Conservation (phyloP, 2,329 filamentous ascomycete species). For the Penicillium janthinellum region DNA sequence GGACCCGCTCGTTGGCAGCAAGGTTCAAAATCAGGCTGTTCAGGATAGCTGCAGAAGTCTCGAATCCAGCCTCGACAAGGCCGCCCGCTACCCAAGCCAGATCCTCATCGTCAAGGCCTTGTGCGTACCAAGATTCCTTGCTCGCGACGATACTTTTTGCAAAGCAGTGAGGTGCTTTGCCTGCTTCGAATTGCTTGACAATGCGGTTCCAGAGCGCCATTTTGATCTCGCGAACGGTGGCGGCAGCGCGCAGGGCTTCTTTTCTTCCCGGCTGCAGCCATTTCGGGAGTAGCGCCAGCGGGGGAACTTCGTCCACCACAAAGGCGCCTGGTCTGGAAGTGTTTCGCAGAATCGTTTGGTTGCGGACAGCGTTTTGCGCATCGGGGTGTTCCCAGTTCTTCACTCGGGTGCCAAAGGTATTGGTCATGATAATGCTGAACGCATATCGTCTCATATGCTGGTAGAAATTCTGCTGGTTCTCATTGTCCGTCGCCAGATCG, state of each 20-base stretch:
- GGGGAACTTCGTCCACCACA: not conserved
- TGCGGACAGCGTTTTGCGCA: constrained; percentile 1
- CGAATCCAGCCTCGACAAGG: constrained; percentile 1
- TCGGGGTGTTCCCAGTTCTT: constrained; percentile 1
- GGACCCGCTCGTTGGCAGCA: not conserved
- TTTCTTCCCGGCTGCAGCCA: not conserved
- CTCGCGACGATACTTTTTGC: not conserved
- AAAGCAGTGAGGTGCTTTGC: not conserved
- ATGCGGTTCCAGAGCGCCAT: not conserved
- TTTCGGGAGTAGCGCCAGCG: not conserved
- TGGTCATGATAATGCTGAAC: constrained; percentile 7
- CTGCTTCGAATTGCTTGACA: not conserved
- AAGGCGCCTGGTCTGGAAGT: not conserved
- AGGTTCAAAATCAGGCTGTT: constrained; percentile 8
- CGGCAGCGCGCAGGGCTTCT: not conserved
- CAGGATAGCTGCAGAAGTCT: constrained; percentile 1
- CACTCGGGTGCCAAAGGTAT: constrained; percentile 1
- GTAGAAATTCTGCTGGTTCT: constrained; percentile 31
- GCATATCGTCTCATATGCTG: constrained; percentile 33
- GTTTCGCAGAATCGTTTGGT: not conserved
- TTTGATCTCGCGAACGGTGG: not conserved
- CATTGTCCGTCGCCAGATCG: constrained; percentile 43
- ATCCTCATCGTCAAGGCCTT: not conserved
- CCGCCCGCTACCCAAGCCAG: not conserved
- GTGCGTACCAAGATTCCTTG: constrained; percentile 2